Evolutionary conservation across 2,329 filamentous ascomycete species (phyloP).

Genomic region (Pestalotiopsis sp.): DNA sequence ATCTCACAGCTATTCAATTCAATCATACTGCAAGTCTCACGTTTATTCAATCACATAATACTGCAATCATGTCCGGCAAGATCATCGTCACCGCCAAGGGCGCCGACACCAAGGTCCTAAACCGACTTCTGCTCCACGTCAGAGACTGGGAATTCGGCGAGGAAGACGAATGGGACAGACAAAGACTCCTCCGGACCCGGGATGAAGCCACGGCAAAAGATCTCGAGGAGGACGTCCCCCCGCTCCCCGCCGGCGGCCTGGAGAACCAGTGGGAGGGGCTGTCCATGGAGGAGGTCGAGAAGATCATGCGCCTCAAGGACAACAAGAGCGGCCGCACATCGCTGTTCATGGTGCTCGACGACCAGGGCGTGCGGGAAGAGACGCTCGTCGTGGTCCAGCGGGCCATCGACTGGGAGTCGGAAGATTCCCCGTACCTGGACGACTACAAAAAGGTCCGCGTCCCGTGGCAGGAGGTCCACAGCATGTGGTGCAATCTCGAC

Average conservation of each 20-base stretch:
- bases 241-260: neutral
- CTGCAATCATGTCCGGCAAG: neutral
- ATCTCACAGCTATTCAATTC: too few relatives aligned
- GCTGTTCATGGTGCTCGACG: neutral
- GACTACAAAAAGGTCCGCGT: neutral
- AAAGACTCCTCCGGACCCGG: neutral
- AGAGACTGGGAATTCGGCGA: neutral
- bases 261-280: conserved; percentile 2
- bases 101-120: neutral
- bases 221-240: neutral
- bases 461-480: neutral
- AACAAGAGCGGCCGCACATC: neutral
- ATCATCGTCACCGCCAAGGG: neutral
- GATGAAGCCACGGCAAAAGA: neutral
- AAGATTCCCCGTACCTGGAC: neutral
- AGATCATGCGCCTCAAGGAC: neutral
- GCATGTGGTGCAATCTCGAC: neutral
- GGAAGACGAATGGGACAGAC: neutral
- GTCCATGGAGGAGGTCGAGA: neutral
- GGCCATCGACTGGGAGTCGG: neutral
- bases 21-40: too few relatives aligned
- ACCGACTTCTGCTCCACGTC: neutral
- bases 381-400: neutral
- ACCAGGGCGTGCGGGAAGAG: neutral
- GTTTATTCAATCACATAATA: too few relatives aligned